Conservation (phyloP, 257 asterid genomes). For the Marsdenia floribunda region DNA sequence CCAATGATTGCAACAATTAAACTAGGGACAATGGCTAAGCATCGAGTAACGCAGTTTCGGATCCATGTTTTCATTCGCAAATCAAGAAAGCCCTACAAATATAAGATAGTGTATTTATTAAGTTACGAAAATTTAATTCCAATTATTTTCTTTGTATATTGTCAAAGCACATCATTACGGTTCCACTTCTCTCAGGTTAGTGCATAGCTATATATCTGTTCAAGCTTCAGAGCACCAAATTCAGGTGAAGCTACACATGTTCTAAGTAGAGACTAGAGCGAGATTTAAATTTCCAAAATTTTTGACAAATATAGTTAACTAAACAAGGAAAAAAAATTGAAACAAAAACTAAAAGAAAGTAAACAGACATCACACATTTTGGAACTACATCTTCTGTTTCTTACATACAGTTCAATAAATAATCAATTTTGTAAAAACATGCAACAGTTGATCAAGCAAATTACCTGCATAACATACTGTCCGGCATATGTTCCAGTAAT, state of each 20-base stretch:
- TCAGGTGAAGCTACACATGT: background rate
- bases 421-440: background rate
- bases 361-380: background rate
- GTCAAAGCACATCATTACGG: background rate
- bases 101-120: background rate
- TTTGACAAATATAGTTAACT: background rate
- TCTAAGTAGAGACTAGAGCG: background rate
- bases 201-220: no score
- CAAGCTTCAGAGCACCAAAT: no score
- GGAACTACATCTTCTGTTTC: background rate
- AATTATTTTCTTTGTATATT: background rate
- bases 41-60: conserved; percentile 73
- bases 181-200: background rate
- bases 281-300: background rate
- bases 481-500: conserved; percentile 98
- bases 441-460: conserved; percentile 1
- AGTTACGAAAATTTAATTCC: background rate
- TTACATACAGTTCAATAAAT: background rate
- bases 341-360: background rate
- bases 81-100: conserved; percentile 82
- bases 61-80: conserved; percentile 89
- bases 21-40: conserved; percentile 92
- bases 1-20: conserved; percentile 74
- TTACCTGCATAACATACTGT: conserved; percentile 96
- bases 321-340: background rate